Conservation (phyloP, 2,329 filamentous ascomycete genomes). For the Pyrenophora teres region DNA sequence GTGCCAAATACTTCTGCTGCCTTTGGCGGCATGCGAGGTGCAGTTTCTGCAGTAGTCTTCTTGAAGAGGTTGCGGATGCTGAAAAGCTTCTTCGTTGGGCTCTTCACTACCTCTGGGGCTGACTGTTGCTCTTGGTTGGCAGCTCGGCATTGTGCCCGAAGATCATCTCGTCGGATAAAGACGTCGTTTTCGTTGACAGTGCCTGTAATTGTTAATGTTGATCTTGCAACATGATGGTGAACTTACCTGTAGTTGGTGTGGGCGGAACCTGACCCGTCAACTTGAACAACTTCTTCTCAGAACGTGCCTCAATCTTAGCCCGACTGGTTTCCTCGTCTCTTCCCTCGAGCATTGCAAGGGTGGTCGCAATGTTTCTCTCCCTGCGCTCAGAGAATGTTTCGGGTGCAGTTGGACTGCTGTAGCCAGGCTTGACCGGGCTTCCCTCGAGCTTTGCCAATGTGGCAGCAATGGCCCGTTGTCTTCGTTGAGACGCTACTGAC, state of each 20-base stretch:
- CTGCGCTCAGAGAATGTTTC: constrained; percentile 27
- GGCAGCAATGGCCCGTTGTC: too few species aligned
- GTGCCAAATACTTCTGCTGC: constrained; percentile 45
- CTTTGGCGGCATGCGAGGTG: constrained; percentile 29
- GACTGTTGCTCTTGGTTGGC: constrained; percentile 16
- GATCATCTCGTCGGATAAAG: constrained; percentile 27
- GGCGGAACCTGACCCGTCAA: constrained; percentile 39
- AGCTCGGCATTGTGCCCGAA: constrained; percentile 26
- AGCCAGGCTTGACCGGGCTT: too few species aligned
- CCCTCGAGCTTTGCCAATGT: too few species aligned
- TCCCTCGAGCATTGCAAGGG: constrained; percentile 20
- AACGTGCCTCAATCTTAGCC: constrained; percentile 48
- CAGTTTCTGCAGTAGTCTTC: constrained; percentile 5
- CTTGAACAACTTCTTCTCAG: constrained; percentile 44
- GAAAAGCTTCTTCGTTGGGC: constrained; percentile 50
- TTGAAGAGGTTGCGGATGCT: constrained; percentile 37
- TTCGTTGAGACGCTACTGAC: too few species aligned
- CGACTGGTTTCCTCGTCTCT: constrained; percentile 45
- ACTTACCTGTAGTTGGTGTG: constrained; percentile 27
- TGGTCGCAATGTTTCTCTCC: constrained; percentile 17
- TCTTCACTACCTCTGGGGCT: constrained; percentile 32
- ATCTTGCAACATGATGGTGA: background rate
- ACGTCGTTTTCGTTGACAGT: constrained; percentile 14
- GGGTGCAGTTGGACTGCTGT: too few species aligned
- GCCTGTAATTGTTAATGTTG: constrained; percentile 4